phyloP scores from a whole-genome alignment of 2,329 filamentous ascomycete species.

The Boeremia exigua region DNA sequence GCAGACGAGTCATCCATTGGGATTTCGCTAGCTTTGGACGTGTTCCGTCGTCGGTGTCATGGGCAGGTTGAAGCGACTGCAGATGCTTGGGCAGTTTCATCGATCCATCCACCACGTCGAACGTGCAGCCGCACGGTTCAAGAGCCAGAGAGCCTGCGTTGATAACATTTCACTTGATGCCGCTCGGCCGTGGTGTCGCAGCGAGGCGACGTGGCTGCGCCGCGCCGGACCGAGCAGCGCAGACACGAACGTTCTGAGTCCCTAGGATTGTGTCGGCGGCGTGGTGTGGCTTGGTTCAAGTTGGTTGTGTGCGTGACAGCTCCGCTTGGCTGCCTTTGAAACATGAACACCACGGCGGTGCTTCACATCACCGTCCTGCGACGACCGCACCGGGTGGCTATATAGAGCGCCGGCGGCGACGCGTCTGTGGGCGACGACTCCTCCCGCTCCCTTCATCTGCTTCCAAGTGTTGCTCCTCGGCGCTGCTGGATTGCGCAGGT shows the following conservation, averaged over 20 bases:
- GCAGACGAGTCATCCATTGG: conserved; percentile 11
- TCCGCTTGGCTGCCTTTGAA: conserved; percentile 26
- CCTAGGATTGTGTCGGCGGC: not conserved
- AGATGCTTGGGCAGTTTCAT: conserved; percentile 11
- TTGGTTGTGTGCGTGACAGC: conserved; percentile 14
- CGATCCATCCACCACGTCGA: not conserved
- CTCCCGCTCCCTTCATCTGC: conserved; percentile 11
- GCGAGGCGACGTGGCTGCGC: conserved; percentile 3
- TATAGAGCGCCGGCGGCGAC: conserved; percentile 15
- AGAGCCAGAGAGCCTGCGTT: not conserved
- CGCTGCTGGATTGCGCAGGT: conserved; percentile 23
- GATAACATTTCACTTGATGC: too few relatives aligned
- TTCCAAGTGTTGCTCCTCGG: conserved; percentile 17
- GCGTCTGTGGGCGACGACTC: not conserved
- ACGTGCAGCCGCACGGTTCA: conserved; percentile 2
- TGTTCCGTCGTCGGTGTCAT: not conserved
- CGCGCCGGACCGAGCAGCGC: conserved; percentile 10
- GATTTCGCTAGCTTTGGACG: conserved; percentile 2
- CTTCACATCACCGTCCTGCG: conserved; percentile 33
- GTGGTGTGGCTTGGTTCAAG: conserved; percentile 14
- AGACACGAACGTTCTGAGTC: conserved; percentile 11
- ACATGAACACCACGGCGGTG: conserved; percentile 30
- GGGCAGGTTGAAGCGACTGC: conserved; percentile 12
- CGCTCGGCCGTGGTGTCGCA: conserved; percentile 9
- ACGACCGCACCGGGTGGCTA: conserved; percentile 20